Conservation (phyloP, 2,329 filamentous ascomycete species). For the Orbilia ellipsospora region DNA sequence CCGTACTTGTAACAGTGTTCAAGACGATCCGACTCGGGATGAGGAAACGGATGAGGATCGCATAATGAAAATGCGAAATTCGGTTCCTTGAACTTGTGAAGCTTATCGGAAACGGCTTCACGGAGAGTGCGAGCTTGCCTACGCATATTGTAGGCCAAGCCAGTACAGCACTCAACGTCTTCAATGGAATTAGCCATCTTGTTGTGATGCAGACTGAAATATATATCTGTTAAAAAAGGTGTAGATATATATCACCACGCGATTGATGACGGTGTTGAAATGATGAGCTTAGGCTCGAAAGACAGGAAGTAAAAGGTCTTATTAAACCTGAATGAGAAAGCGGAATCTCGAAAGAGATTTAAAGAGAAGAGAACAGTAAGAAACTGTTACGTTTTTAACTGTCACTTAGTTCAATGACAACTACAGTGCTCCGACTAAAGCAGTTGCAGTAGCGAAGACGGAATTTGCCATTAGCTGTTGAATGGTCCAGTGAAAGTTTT, state of each 20-base stretch:
- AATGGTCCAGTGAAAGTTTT: neutral
- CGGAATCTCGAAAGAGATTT: too few species aligned
- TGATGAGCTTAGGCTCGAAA: neutral
- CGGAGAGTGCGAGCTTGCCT: conserved; percentile 34
- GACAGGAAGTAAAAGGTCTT: conserved; percentile 6
- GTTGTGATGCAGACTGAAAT: conserved; percentile 29
- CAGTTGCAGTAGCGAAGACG: conserved; percentile 16
- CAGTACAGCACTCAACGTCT: conserved; percentile 45
- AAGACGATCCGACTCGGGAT: conserved; percentile 46
- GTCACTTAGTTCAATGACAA: conserved; percentile 6
- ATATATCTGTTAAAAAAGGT: conserved; percentile 33
- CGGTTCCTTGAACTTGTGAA: conserved; percentile 38
- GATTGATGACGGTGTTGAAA: neutral
- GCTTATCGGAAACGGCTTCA: conserved; percentile 27
- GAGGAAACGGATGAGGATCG: conserved; percentile 49
- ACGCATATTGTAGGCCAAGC: conserved; percentile 29
- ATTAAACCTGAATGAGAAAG: too few species aligned
- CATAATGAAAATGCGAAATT: conserved; percentile 41
- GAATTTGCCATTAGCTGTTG: conserved; percentile 34
- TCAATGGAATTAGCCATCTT: conserved; percentile 27
- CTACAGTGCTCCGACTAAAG: conserved; percentile 36
- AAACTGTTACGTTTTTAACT: conserved; percentile 13
- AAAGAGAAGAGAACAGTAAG: conserved; percentile 1
- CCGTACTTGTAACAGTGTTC: conserved; percentile 54
- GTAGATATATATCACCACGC: conserved; percentile 46